Conservation (phyloP, 2,329 filamentous ascomycete genomes). For the Stemphylium lycopersici region DNA sequence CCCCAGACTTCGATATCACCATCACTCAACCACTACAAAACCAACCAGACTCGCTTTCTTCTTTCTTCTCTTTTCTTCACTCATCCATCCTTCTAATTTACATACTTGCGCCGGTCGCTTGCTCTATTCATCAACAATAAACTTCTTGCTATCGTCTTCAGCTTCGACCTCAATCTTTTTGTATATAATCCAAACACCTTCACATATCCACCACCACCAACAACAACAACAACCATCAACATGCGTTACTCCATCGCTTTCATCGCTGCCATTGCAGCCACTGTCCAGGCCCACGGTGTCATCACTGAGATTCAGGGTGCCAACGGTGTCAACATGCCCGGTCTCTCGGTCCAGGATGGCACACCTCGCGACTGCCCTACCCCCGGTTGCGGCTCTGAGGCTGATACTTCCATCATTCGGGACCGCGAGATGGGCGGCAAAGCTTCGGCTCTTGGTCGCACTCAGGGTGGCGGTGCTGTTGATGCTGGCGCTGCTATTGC, state of each 20-base stretch:
- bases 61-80: constrained; percentile 7
- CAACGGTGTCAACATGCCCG: constrained; percentile 68
- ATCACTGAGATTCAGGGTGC: constrained; percentile 63
- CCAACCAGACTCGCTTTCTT: constrained; percentile 31
- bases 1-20: constrained; percentile 28
- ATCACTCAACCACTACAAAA: constrained; percentile 22
- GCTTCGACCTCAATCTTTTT: constrained; percentile 10
- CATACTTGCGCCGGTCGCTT: constrained; percentile 47
- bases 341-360: constrained; percentile 66
- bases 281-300: constrained; percentile 64
- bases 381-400: constrained; percentile 68
- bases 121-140: constrained; percentile 24
- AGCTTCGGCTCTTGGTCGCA: constrained; percentile 68
- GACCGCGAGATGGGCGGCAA: constrained; percentile 62
- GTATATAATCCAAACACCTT: constrained; percentile 12
- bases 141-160: neutral
- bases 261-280: constrained; percentile 54
- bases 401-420: constrained; percentile 73
- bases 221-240: constrained; percentile 47
- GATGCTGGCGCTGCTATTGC: constrained; percentile 11
- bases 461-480: constrained; percentile 62
- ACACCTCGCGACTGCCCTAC: constrained; percentile 70
- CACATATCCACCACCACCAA: neutral
- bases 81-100: constrained; percentile 33
- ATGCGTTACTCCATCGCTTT: constrained; percentile 58